Conservation (phyloP, 208 protist genomes). For the Naegleria gruberi region DNA sequence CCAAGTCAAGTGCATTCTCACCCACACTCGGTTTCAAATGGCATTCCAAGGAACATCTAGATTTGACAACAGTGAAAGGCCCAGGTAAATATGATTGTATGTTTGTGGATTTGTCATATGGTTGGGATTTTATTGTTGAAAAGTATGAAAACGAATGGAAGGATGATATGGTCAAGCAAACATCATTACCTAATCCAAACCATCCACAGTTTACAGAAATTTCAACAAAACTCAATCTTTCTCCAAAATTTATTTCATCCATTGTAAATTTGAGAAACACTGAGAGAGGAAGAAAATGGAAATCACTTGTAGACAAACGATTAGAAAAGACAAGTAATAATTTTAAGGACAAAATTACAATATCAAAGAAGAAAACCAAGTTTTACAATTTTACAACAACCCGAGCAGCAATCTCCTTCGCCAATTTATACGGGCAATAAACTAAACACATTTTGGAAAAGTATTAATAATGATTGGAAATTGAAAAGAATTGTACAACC, state of each 20-base stretch:
- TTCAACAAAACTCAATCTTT: background rate
- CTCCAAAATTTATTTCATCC: background rate
- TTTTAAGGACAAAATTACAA: background rate
- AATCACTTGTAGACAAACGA: background rate
- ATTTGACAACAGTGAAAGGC: background rate
- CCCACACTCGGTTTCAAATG: background rate
- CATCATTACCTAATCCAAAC: background rate
- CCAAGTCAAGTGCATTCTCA: background rate
- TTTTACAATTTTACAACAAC: no score
- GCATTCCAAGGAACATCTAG: background rate
- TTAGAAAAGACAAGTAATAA: background rate
- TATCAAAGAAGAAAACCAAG: background rate
- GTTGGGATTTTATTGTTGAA: constrained; percentile 5
- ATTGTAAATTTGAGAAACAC: background rate
- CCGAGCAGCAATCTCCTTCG: no score
- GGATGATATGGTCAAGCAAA: background rate
- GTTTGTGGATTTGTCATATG: constrained; percentile 5
- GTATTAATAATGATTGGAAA: no score
- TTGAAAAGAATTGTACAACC: no score
- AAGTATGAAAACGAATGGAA: background rate
- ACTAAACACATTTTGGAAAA: no score
- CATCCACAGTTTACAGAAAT: background rate
- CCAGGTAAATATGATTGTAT: constrained; percentile 15
- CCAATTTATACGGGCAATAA: no score
- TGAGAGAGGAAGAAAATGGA: background rate